phyloP scores from a whole-genome alignment of 2,329 filamentous ascomycete genomes.

The Scopulariopsis brevicaulis region DNA sequence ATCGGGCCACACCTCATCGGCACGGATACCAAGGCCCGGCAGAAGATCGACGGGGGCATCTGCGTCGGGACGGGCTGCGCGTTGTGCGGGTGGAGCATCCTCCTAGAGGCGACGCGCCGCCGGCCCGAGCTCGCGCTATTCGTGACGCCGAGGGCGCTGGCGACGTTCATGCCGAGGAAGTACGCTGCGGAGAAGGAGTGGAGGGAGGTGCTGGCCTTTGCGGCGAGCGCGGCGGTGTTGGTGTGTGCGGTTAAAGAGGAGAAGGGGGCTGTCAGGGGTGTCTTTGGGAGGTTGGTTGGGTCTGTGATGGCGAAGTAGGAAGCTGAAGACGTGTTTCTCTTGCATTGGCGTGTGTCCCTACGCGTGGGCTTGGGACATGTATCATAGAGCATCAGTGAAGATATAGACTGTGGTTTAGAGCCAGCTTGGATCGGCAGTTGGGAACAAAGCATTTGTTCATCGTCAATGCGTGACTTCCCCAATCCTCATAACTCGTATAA shows the following conservation, averaged over 20 bases:
- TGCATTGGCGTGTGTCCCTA: not conserved
- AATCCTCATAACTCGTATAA: not conserved
- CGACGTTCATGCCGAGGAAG: constrained; percentile 59
- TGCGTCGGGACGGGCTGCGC: constrained; percentile 63
- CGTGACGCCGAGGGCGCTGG: constrained; percentile 67
- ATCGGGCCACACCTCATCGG: constrained; percentile 59
- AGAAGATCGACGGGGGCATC: constrained; percentile 47
- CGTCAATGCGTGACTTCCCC: not conserved
- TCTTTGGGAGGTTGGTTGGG: constrained; percentile 50
- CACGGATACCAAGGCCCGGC: constrained; percentile 30
- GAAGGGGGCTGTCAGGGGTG: constrained; percentile 50
- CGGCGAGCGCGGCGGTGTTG: constrained; percentile 57
- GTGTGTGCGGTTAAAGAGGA: constrained; percentile 56
- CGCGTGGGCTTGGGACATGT: not conserved
- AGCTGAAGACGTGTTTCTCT: not conserved
- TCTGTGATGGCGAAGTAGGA: constrained; percentile 30
- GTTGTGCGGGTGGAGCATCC: constrained; percentile 72
- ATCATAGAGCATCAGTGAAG: not conserved
- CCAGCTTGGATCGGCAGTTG: not conserved
- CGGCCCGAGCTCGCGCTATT: constrained; percentile 70
- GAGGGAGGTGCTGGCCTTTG: constrained; percentile 56
- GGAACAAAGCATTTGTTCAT: not conserved
- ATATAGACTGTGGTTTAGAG: not conserved
- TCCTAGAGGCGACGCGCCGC: constrained; percentile 55
- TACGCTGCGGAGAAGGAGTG: constrained; percentile 54